Base-by-base conservation (phyloP, 2,329 filamentous ascomycete species). In the Cordyceps sp. region DNA sequence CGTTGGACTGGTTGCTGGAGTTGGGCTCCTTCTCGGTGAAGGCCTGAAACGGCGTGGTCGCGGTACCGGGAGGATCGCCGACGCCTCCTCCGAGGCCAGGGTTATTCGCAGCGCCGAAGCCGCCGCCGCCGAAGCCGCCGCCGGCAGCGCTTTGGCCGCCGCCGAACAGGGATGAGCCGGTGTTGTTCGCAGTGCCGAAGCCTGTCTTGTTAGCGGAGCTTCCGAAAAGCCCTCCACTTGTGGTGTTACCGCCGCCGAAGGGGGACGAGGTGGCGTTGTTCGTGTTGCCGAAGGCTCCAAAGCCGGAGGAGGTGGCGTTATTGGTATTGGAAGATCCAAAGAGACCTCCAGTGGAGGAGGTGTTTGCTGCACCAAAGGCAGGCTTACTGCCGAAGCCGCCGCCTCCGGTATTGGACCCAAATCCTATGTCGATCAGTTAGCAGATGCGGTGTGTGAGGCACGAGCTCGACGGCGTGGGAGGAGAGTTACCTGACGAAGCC, bases 1-100 rank as follows among this genome's bases (percentile, higher is more conserved):
- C 66, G 46, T 78, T 71, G 41, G 59, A 36, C 24, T 34, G 35
- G 42, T 45, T 67, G 14, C 52, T 54, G 41, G 58, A 66, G 26
- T 66, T 71, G 4, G 61, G 55, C 46, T 92, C 83, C 52, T 88
- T 90, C 57, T 92, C 83, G 15, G 65, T 59, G 29, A 70, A 66
- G 0, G 82, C 62, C 37, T 69, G 58, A 57, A 88, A 92, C 5
- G 75, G 66, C n/a, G 69, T 65, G 4, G 66, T 61, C 12, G 65
- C 76, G 9, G 82, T 88, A 36, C 83, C 83, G 18, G 74, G 69
- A 37, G 71, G 69, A 37, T 77, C 69, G 30, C 64, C 67, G 15
- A 61, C 53, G 27, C 57, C 62, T 31, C 54, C 59, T 27, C 66
- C 64, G 27, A 73, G 54, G 20, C 66, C 62, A 13, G 67, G 59